Base-by-base conservation (phyloP, 202 grass and related monocot genomes). In the Sporobolus alterniflorus region DNA sequence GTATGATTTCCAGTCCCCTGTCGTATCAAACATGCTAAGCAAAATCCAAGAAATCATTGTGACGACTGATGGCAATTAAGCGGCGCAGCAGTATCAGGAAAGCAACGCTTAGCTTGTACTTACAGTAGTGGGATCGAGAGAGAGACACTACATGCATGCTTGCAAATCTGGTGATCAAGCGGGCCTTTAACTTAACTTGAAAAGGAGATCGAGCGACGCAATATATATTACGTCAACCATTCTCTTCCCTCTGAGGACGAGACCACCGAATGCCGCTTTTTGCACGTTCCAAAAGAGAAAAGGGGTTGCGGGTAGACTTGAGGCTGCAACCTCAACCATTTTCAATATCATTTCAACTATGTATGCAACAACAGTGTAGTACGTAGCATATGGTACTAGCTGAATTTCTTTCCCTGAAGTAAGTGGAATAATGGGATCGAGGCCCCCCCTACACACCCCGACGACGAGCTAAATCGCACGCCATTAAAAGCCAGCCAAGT, bases 281-380 rank as follows among this genome's bases (percentile, higher is more conserved):
- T n/a, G 15, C 49, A 31, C 34, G 25, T 13, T 16, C 15, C 16
- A 21, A 69, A 79, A 42, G 17, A 43, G 69, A 80, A 57, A 24
- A 14, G 64, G 24, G 42, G 44, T 34, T 44, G 29, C 30, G n/a
- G n/a, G n/a, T n/a, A n/a, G n/a, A 21, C 43, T 6, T 33, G 77
- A 80, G 34, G 64, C 5, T 42, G 65, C 49, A 80, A 56, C 48
- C 64, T 68, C 42, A 80, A 67, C 76, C 63, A 65, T 78, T 78
- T 7, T 51, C 12, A 78, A 78, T 66, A 6, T 13, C 15, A 51
- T 78, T 78, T 36, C 60, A 65, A 78, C 44, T 78, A 51, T 51
- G 28, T 78, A 51, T 51, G 28, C 26, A 64, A 49, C 59, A 65
- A 25, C 6, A 51, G 43, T 34, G 62, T 13, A 13, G n/a, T n/a